Percentiles rank a stretch among this genome's conserved stretches.
phyloP scores from a whole-genome alignment of 2,329 filamentous ascomycete genomes.

The Berkeleyomyces basicola region DNA sequence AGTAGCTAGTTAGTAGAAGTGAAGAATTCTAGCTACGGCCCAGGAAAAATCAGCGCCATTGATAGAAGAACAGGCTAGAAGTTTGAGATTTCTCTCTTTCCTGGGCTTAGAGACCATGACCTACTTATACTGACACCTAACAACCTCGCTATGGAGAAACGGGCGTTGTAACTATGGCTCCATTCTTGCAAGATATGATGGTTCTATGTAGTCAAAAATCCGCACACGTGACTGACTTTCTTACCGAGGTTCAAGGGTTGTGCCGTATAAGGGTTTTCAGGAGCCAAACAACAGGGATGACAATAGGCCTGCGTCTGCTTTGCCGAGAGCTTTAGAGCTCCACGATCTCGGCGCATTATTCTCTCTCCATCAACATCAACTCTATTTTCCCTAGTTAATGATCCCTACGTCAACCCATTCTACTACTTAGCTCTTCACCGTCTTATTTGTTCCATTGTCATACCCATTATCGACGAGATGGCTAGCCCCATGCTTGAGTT shows the following conservation, averaged over 20 bases:
- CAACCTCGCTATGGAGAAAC: no score
- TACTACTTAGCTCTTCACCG: neutral
- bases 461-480: constrained; percentile 20
- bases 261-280: neutral
- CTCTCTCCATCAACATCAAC: neutral
- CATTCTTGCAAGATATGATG: no score
- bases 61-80: no score
- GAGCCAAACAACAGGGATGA: neutral
- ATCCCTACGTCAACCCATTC: neutral
- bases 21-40: no score
- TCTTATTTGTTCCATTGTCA: neutral
- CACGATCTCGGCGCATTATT: neutral
- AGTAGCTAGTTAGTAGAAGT: no score
- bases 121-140: no score
- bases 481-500: constrained; percentile 70
- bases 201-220: no score
- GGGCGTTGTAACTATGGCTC: no score
- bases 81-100: no score
- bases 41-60: no score
- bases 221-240: neutral
- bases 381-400: neutral
- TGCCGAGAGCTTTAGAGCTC: neutral
- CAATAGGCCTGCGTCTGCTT: neutral
- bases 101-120: no score
- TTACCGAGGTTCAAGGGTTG: neutral